These are phyloP conservation scores for Fusarium keratoplasticum DNA, from an alignment of 2,329 filamentous ascomycete genomes.

Conservation along the genomic window DNA sequence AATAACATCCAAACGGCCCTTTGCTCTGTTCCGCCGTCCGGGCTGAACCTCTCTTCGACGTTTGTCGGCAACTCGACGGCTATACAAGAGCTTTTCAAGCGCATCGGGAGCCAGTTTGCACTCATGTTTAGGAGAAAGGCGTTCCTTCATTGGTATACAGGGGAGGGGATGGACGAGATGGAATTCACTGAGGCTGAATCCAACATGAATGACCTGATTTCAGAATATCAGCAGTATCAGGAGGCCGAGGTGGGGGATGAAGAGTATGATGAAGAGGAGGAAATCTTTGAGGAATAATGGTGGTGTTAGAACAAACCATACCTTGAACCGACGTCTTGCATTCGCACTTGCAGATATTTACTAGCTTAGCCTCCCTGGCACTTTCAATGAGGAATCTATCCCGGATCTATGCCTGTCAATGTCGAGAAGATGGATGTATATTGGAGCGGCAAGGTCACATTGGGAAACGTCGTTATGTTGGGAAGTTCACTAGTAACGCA, in stretches of 20 bases:
- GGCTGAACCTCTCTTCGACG: slow-evolving; percentile 98
- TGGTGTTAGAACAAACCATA: not conserved
- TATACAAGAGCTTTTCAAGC: slow-evolving; percentile 99
- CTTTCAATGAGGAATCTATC: not conserved
- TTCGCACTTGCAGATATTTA: not conserved
- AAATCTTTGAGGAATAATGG: not conserved
- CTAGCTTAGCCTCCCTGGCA: not conserved
- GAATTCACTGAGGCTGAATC: slow-evolving; percentile 99
- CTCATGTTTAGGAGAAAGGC: slow-evolving; percentile 99
- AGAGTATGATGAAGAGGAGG: slow-evolving; percentile 94
- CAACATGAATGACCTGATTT: slow-evolving; percentile 99
- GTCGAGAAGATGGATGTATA: not conserved
- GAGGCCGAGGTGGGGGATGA: slow-evolving; percentile 96
- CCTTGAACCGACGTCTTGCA: not conserved
- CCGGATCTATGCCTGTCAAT: not conserved
- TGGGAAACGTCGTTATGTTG: not conserved
- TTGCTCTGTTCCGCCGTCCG: slow-evolving; percentile 96
- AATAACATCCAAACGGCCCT: slow-evolving; percentile 99
- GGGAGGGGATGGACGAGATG: slow-evolving; percentile 99
- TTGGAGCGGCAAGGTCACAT: not conserved
- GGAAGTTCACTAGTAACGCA: not conserved
- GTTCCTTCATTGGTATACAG: slow-evolving; percentile 99
- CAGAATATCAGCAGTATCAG: slow-evolving; percentile 99
- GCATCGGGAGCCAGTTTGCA: slow-evolving; percentile 98
- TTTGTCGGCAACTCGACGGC: slow-evolving; percentile 99